These are phyloP conservation scores for Amniculicola lignicola DNA, from an alignment of 495 filamentous ascomycete species.

Conservation along the genomic window DNA sequence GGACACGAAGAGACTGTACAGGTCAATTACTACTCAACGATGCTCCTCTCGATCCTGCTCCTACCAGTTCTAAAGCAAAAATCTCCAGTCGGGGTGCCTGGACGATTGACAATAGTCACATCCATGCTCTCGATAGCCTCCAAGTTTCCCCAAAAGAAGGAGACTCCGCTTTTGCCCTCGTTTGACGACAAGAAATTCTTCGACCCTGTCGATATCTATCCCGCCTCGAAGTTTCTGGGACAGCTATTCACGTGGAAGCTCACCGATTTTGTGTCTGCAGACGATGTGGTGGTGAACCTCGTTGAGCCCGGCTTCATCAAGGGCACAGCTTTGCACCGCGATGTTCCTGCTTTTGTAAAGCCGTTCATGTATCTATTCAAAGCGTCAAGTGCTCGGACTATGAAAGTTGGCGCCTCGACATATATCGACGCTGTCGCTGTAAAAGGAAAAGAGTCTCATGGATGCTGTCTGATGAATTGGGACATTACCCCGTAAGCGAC, in stretches of 20 bases:
- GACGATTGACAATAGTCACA: constrained; percentile 34
- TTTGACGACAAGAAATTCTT: constrained; percentile 33
- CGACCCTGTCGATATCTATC: constrained; percentile 34
- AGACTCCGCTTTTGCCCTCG: constrained; percentile 26
- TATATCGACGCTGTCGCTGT: constrained; percentile 45
- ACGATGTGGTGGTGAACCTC: constrained; percentile 41
- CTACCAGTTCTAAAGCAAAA: constrained; percentile 40
- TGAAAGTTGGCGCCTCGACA: constrained; percentile 40
- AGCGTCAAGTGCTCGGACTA: constrained; percentile 39
- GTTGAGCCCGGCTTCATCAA: constrained; percentile 44
- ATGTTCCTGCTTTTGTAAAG: constrained; percentile 14
- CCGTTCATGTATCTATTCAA: not conserved
- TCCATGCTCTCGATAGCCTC: constrained; percentile 30
- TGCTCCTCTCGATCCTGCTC: constrained; percentile 46
- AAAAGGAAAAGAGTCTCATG: constrained; percentile 48
- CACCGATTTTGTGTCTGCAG: constrained; percentile 25
- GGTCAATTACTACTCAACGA: constrained; percentile 53
- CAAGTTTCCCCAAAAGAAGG: constrained; percentile 21
- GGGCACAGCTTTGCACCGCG: constrained; percentile 45
- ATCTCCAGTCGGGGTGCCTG: constrained; percentile 16
- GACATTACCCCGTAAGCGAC: constrained; percentile 44
- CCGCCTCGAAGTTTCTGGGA: constrained; percentile 39
- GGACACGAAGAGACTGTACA: constrained; percentile 51
- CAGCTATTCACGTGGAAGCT: constrained; percentile 36
- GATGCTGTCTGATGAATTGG: constrained; percentile 41